Conservation (phyloP, 108 stramenopile species). For the Skeletonema potamos region DNA sequence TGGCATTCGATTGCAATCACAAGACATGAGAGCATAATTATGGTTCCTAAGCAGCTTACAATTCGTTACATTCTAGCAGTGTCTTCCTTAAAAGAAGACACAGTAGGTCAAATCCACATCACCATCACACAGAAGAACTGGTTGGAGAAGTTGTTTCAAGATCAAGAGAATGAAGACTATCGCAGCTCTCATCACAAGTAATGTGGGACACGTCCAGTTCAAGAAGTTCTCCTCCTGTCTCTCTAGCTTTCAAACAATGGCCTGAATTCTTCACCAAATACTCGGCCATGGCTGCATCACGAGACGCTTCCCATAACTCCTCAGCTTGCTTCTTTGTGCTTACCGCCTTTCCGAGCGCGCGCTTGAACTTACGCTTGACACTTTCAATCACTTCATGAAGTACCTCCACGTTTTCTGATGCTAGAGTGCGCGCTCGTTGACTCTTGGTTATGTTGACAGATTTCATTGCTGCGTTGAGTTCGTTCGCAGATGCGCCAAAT, state of each 20-base stretch:
- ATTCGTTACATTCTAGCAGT: too few species aligned
- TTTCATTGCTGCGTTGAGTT: conserved; percentile 33
- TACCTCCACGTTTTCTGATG: conserved; percentile 25
- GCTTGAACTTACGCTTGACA: conserved; percentile 36
- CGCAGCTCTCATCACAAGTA: background rate
- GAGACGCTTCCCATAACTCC: conserved; percentile 37
- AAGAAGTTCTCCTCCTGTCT: background rate
- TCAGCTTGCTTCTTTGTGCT: conserved; percentile 23
- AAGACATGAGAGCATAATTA: too few species aligned
- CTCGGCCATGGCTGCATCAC: conserved; percentile 11
- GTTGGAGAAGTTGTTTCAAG: too few species aligned
- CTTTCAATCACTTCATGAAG: conserved; percentile 22
- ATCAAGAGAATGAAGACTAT: background rate
- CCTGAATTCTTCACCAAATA: background rate
- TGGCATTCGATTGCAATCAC: too few species aligned
- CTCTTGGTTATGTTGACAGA: conserved; percentile 30
- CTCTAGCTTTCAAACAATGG: too few species aligned
- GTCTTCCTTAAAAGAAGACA: too few species aligned
- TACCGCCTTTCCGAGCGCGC: conserved; percentile 16
- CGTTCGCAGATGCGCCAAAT: conserved; percentile 21
- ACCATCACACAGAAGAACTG: background rate
- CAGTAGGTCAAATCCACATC: background rate
- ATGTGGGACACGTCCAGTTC: background rate
- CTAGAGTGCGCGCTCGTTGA: conserved; percentile 24
- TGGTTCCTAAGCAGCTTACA: too few species aligned